Evolutionary conservation across 148 eudicot genomes (phyloP).

Genomic region (Arctostaphylos glauca): DNA sequence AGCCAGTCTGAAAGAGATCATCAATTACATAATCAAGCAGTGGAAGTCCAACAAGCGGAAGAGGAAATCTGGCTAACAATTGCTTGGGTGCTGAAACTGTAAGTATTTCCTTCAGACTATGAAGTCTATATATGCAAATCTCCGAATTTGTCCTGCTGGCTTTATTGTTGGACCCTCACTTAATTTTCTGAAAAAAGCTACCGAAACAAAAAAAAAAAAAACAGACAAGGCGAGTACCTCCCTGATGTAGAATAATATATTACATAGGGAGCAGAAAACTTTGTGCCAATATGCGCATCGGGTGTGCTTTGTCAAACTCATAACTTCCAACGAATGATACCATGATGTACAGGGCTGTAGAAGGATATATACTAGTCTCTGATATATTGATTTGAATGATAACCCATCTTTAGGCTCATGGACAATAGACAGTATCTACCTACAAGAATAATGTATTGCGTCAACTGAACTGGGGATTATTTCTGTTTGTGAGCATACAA

Average conservation of each 20-base stretch:
- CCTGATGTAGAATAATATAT: not conserved
- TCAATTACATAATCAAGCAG: slow-evolving; percentile 36
- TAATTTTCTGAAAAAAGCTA: not conserved
- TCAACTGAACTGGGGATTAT: not conserved
- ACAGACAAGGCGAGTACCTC: too few relatives aligned
- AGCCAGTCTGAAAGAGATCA: slow-evolving; percentile 50
- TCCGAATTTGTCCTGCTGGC: not conserved
- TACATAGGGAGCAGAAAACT: not conserved
- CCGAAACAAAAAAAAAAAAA: too few relatives aligned
- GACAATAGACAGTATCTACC: not conserved
- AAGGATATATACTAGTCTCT: not conserved
- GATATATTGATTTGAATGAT: not conserved
- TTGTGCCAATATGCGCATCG: not conserved
- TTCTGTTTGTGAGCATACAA: not conserved
- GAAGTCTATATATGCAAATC: too few relatives aligned
- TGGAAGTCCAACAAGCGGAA: slow-evolving; percentile 41
- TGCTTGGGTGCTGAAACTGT: not conserved
- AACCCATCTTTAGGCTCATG: not conserved
- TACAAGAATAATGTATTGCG: not conserved
- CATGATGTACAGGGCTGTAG: not conserved
- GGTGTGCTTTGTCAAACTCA: too few relatives aligned
- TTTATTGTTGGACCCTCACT: not conserved
- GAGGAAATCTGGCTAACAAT: slow-evolving; percentile 6
- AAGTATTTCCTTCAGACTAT: not conserved
- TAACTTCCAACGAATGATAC: not conserved